These are phyloP conservation scores for Thraustochytrium striatum DNA, from an alignment of 352 stramenopile species.

Conservation along the genomic window DNA sequence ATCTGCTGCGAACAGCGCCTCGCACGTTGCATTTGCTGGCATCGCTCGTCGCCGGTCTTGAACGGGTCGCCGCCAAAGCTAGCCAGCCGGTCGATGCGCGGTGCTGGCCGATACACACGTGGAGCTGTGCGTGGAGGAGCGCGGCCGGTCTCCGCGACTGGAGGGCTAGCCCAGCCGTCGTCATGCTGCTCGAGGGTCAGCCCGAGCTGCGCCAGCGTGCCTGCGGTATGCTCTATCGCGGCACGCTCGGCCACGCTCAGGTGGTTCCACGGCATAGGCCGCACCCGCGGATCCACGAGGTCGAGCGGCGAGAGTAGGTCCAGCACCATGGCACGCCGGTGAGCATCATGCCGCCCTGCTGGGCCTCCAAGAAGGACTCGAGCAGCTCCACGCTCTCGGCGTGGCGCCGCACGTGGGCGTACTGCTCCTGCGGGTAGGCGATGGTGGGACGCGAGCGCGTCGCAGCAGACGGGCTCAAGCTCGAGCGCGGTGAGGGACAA, in stretches of 20 bases:
- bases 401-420: background rate
- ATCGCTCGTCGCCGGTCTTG: background rate
- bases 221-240: background rate
- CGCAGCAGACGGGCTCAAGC: background rate
- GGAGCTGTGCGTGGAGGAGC: background rate
- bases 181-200: constrained; percentile 13
- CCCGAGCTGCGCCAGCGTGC: background rate
- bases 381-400: constrained; percentile 18
- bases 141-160: background rate
- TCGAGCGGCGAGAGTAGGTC: background rate
- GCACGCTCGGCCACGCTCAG: background rate
- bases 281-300: constrained; percentile 23
- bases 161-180: background rate
- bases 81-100: constrained; percentile 21
- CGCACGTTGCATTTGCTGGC: background rate
- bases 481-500: background rate
- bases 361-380: background rate
- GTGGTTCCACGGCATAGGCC: constrained; percentile 25
- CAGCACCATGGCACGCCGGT: constrained; percentile 2
- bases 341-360: background rate
- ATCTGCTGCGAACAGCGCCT: too few relatives aligned
- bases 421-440: background rate
- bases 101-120: background rate
- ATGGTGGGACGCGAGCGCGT: background rate
- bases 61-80: background rate